These are phyloP conservation scores for Melanogaster broomeanus DNA, from an alignment of 768 basidiomycete genomes.

Conservation along the genomic window DNA sequence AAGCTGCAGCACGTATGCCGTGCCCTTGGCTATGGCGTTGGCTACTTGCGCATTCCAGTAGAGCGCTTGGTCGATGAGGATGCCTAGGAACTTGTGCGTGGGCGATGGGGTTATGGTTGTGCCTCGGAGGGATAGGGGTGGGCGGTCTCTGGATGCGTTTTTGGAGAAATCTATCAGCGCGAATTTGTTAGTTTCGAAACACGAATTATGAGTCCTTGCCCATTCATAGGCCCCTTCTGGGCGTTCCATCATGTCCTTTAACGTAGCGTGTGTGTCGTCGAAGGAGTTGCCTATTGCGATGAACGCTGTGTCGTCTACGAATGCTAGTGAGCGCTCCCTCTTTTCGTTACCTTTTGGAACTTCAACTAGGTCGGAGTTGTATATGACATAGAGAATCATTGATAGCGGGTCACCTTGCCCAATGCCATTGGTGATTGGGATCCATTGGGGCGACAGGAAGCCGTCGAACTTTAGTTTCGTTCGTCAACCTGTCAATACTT, in stretches of 20 bases:
- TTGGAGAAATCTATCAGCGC: not conserved
- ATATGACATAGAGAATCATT: too few relatives aligned
- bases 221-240: not conserved
- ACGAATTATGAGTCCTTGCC: not conserved
- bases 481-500: not conserved
- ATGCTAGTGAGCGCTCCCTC: too few relatives aligned
- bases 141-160: not conserved
- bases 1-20: not conserved
- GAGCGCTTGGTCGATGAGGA: slow-evolving; percentile 4
- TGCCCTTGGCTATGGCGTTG: not conserved
- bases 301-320: too few relatives aligned
- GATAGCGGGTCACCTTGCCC: too few relatives aligned
- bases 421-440: too few relatives aligned
- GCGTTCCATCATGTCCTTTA: too few relatives aligned
- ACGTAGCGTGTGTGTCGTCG: too few relatives aligned
- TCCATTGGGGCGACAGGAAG: too few relatives aligned
- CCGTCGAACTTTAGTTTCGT: not conserved
- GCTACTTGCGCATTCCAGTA: not conserved
- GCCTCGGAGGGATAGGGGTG: not conserved
- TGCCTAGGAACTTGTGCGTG: not conserved
- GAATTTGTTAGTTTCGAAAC: not conserved
- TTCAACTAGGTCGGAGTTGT: too few relatives aligned
- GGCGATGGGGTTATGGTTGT: not conserved
- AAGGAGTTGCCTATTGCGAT: too few relatives aligned
- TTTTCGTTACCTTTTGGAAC: too few relatives aligned